Percentiles rank a stretch among this genome's conserved stretches.
phyloP scores from a whole-genome alignment of 306 rosid genomes.

The Glycyrrhiza uralensis region DNA sequence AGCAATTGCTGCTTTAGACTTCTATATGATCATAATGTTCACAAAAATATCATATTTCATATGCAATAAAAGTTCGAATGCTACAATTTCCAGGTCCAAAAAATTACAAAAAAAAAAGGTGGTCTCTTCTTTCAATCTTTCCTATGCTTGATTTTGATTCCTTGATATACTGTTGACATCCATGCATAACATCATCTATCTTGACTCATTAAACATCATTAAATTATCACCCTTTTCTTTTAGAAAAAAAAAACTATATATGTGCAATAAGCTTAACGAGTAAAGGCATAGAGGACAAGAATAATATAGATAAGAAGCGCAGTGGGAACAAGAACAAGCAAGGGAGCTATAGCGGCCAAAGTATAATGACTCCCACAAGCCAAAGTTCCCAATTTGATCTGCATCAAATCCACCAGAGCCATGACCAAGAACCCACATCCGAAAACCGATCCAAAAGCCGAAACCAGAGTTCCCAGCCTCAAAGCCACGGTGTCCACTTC shows the following conservation, averaged over 20 bases:
- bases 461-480: constrained; percentile 61
- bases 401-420: constrained; percentile 78
- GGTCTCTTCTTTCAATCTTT: background rate
- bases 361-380: constrained; percentile 63
- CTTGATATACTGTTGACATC: background rate
- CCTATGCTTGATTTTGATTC: background rate
- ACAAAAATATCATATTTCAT: background rate
- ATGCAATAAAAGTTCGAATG: background rate
- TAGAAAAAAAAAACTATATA: background rate
- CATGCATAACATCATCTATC: background rate
- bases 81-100: background rate
- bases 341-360: constrained; percentile 56
- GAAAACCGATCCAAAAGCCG: constrained; percentile 67
- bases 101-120: too few relatives aligned
- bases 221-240: background rate
- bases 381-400: constrained; percentile 70
- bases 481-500: constrained; percentile 45
- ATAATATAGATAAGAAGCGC: constrained; percentile 57
- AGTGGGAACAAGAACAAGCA: constrained; percentile 72
- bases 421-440: constrained; percentile 82
- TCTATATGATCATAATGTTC: background rate
- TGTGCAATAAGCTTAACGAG: constrained; percentile 35
- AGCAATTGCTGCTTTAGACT: background rate
- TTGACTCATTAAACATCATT: background rate
- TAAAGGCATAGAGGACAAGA: constrained; percentile 69